These are phyloP conservation scores for Acanthochlamys bracteata DNA, from an alignment of 106 monocot species.

Conservation along the genomic window DNA sequence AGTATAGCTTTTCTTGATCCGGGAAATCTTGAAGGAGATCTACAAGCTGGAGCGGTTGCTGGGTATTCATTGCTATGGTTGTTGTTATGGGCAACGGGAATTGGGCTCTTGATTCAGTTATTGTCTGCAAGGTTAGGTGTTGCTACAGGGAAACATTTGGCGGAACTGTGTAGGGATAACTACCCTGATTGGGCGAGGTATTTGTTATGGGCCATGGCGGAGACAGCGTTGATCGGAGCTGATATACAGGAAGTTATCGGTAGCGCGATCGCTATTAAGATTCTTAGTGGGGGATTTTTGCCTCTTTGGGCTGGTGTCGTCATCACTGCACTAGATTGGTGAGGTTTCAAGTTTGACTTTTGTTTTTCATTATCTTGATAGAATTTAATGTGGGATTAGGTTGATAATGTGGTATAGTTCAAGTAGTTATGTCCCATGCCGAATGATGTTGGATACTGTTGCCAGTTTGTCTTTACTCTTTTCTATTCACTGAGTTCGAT, in stretches of 20 bases:
- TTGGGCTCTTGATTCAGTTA: conserved; percentile 55
- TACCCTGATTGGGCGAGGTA: conserved; percentile 44
- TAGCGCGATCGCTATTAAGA: conserved; percentile 69
- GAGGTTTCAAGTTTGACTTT: background rate
- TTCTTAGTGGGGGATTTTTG: conserved; percentile 35
- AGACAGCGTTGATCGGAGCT: conserved; percentile 60
- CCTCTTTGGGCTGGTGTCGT: conserved; percentile 67
- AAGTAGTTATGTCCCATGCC: too few species aligned
- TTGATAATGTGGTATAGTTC: too few species aligned
- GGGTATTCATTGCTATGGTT: conserved; percentile 71
- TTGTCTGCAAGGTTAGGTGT: conserved; percentile 63
- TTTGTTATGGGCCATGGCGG: conserved; percentile 62
- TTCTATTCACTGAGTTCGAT: too few species aligned
- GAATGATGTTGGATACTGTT: too few species aligned
- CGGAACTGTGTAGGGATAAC: conserved; percentile 64
- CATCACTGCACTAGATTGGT: conserved; percentile 70
- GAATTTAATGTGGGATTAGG: too few species aligned
- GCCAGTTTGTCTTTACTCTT: too few species aligned
- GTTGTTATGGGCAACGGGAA: conserved; percentile 48
- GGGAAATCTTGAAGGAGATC: conserved; percentile 68
- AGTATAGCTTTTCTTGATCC: conserved; percentile 74
- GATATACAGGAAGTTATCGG: conserved; percentile 83
- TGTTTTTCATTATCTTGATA: too few species aligned
- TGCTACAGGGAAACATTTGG: conserved; percentile 59
- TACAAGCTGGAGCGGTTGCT: conserved; percentile 64